Evolutionary conservation across 768 basidiomycete species (phyloP).

Genomic region (Hygrocybe coccinea): DNA sequence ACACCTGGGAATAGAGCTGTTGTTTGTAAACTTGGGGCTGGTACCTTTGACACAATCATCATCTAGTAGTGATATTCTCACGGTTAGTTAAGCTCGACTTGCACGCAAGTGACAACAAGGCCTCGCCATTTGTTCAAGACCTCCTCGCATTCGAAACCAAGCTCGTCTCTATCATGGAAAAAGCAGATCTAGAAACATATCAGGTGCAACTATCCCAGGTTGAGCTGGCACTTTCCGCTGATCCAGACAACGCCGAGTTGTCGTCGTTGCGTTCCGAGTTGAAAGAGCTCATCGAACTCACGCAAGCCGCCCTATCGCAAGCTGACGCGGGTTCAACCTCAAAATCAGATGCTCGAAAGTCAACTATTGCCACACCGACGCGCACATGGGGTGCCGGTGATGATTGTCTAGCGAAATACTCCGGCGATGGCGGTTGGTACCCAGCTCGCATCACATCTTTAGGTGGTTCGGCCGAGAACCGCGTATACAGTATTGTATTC

Average conservation of each 20-base stretch:
- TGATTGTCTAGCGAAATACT: constrained; percentile 83
- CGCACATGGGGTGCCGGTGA: constrained; percentile 75
- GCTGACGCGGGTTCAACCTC: constrained; percentile 58
- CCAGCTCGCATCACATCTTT: constrained; percentile 84
- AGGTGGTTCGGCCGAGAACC: constrained; percentile 75
- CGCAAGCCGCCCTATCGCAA: constrained; percentile 66
- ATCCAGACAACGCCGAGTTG: constrained; percentile 72
- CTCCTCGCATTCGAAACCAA: neutral
- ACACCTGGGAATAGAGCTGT: constrained; percentile 51
- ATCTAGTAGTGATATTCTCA: too few species aligned
- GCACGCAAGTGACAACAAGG: too few species aligned
- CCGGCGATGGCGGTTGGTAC: constrained; percentile 80
- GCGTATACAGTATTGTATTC: constrained; percentile 86
- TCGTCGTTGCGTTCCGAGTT: constrained; percentile 70
- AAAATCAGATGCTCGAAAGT: constrained; percentile 57
- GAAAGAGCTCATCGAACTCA: constrained; percentile 76
- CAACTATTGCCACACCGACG: constrained; percentile 43
- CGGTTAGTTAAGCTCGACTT: too few species aligned
- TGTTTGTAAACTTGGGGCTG: too few species aligned
- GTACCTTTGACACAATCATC: too few species aligned
- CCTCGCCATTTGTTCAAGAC: neutral
- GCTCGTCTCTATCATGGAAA: constrained; percentile 40
- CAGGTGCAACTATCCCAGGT: constrained; percentile 89
- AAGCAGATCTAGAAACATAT: constrained; percentile 81
- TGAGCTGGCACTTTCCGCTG: constrained; percentile 68